These are phyloP conservation scores for Dothiorella sarmentorum DNA, from an alignment of 2,329 filamentous ascomycete genomes.

Conservation along the genomic window DNA sequence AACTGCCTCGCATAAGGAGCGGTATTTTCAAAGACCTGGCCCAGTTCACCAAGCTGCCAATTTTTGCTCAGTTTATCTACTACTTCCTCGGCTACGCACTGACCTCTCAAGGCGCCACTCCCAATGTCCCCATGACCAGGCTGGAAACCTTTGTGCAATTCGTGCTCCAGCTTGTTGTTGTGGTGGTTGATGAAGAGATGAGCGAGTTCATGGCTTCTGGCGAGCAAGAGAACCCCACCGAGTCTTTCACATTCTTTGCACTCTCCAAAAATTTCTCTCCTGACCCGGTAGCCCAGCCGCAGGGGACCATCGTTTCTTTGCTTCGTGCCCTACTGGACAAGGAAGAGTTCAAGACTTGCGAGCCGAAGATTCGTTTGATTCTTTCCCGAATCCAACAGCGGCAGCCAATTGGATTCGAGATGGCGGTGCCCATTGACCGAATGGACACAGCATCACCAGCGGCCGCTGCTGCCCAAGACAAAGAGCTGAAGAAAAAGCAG, in stretches of 20 bases:
- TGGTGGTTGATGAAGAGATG: slow-evolving; percentile 81
- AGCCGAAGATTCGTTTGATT: slow-evolving; percentile 79
- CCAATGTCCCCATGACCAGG: slow-evolving; percentile 73
- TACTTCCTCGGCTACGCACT: slow-evolving; percentile 82
- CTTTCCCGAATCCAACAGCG: slow-evolving; percentile 82
- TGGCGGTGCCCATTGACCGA: slow-evolving; percentile 68
- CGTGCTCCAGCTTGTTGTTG: slow-evolving; percentile 79
- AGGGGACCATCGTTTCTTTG: slow-evolving; percentile 50
- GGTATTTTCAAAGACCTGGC: slow-evolving; percentile 75
- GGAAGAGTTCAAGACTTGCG: slow-evolving; percentile 75
- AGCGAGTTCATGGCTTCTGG: slow-evolving; percentile 50
- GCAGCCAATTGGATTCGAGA: slow-evolving; percentile 68
- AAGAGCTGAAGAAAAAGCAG: slow-evolving; percentile 84
- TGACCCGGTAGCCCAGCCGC: slow-evolving; percentile 24
- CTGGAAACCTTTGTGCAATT: slow-evolving; percentile 91
- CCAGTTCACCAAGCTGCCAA: slow-evolving; percentile 75
- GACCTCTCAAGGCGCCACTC: slow-evolving; percentile 64
- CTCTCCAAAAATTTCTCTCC: slow-evolving; percentile 59
- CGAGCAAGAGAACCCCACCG: slow-evolving; percentile 41
- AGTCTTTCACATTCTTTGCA: slow-evolving; percentile 70
- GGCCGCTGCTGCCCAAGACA: slow-evolving; percentile 57
- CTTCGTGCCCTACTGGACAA: slow-evolving; percentile 56
- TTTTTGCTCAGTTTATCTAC: slow-evolving; percentile 88
- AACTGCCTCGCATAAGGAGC: slow-evolving; percentile 68
- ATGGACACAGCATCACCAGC: slow-evolving; percentile 82